These are phyloP conservation scores for Amaranthus tricolor DNA, from an alignment of 179 eudicot species.

Conservation along the genomic window DNA sequence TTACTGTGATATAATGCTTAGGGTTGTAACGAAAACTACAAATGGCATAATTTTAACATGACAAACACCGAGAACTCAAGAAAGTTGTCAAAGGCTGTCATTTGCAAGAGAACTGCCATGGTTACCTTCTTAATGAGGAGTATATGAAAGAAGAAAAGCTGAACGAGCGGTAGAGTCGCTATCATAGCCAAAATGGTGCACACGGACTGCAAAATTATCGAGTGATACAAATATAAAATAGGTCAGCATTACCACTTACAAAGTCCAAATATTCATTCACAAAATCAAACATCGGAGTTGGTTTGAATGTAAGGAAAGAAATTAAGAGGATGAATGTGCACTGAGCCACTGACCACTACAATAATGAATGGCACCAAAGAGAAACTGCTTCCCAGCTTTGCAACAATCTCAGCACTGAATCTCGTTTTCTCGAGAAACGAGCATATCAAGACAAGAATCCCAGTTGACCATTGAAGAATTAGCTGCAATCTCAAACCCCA, in stretches of 20 bases:
- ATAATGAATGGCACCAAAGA: conserved; percentile 74
- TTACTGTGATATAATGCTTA: neutral
- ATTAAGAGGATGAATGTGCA: conserved; percentile 3
- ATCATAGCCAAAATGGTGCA: conserved; percentile 96
- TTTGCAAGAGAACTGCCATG: neutral
- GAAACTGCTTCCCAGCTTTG: conserved; percentile 97
- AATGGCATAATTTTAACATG: neutral
- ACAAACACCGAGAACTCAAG: neutral
- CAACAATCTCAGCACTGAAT: conserved; percentile 59
- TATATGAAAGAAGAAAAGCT: conserved; percentile 98
- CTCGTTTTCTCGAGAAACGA: conserved; percentile 80
- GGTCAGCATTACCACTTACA: neutral
- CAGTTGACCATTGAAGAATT: conserved; percentile 96
- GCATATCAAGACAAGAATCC: conserved; percentile 77
- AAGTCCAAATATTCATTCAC: conserved; percentile 1
- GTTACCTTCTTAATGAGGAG: conserved; percentile 92
- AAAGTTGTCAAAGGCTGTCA: neutral
- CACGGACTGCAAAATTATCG: conserved; percentile 51
- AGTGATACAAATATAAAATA: neutral
- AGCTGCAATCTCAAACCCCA: conserved; percentile 75
- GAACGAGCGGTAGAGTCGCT: conserved; percentile 89
- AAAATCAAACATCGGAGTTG: neutral
- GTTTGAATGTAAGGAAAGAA: neutral
- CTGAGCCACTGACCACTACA: conserved; percentile 71
- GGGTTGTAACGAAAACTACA: neutral